Evolutionary conservation across 257 asterid genomes (phyloP).

Genomic region (Petunia secreta): DNA sequence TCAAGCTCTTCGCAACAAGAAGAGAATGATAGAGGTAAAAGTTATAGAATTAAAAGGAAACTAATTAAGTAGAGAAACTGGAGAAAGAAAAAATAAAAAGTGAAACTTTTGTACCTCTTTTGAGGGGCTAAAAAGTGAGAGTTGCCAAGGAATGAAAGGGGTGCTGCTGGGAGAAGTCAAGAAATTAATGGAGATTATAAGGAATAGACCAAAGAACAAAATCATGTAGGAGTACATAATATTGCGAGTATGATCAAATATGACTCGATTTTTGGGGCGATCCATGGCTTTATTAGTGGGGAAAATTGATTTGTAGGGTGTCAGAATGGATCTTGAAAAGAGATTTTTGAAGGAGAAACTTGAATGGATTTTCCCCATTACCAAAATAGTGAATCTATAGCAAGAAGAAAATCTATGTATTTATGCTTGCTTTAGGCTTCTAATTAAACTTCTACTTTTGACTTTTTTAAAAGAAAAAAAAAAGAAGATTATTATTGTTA

Average conservation of each 20-base stretch:
- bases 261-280: not conserved
- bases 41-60: too few species aligned
- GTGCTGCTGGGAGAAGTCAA: not conserved
- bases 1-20: too few species aligned
- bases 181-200: not conserved
- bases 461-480: too few species aligned
- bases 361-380: slow-evolving; percentile 5
- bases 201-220: not conserved
- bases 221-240: not conserved
- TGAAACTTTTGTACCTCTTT: not conserved
- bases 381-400: not conserved
- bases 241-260: slow-evolving; percentile 11
- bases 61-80: too few species aligned
- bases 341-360: not conserved
- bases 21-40: too few species aligned
- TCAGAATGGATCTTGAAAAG: not conserved
- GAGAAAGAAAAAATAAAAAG: too few species aligned
- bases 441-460: too few species aligned
- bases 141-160: slow-evolving; percentile 3
- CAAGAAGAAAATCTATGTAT: not conserved
- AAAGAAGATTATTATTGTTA: too few species aligned
- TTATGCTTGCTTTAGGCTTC: not conserved
- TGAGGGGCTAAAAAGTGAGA: slow-evolving; percentile 5
- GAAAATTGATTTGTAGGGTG: slow-evolving; percentile 10
- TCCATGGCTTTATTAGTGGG: slow-evolving; percentile 18